Evolutionary conservation across 768 basidiomycete species (phyloP), one percentile per base, ranked within the genome.

Genomic region (Mycena filopes): DNA sequence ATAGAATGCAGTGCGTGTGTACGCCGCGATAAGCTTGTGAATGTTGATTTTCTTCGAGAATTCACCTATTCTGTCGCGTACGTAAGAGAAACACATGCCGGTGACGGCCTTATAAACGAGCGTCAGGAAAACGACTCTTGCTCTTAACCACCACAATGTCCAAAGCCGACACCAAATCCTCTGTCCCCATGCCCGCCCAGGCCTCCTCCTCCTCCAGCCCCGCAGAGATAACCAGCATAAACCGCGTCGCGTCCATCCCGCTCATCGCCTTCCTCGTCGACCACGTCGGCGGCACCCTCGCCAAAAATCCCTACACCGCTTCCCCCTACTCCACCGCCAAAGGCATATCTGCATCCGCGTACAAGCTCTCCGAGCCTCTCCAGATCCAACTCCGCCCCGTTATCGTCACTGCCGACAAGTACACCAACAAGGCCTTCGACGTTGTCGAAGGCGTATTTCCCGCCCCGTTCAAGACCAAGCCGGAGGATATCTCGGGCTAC

Each of bases 371-470:
- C 0, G 87, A 87, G 71, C 91, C 93, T 5, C 62, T 93, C 46
- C 89, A 91, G 69, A 78, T 82, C 55, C 85, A 83, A 57, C 78
- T 94, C 23, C 89, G 88, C 0, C 91, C 93, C 10, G 72, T 92
- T 36, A 85, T 93, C 69, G 77, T 81, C 57, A 82, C 84, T 49
- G 90, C 85, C 2, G 87, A 94, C 68, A 85, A 78, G n/a, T 58
- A 57, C 60, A 60, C 65, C n/a, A 91, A 92, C 83, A 89, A 86
- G 80, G 90, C 87, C 29, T 83, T 93, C 41, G 92, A 94, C 73
- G 87, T 76, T 21, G 90, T 94, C 57, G 83, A 93, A 80, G 81
- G 84, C 57, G 86, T 86, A 55, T 93, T 88, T 74, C 93, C 93
- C 15, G 90, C 89, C 73, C 86, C 92, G 6, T 95, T 94, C 84